phyloP scores from a whole-genome alignment of 2,329 filamentous ascomycete genomes.

The Neopestalotiopsis sp. region DNA sequence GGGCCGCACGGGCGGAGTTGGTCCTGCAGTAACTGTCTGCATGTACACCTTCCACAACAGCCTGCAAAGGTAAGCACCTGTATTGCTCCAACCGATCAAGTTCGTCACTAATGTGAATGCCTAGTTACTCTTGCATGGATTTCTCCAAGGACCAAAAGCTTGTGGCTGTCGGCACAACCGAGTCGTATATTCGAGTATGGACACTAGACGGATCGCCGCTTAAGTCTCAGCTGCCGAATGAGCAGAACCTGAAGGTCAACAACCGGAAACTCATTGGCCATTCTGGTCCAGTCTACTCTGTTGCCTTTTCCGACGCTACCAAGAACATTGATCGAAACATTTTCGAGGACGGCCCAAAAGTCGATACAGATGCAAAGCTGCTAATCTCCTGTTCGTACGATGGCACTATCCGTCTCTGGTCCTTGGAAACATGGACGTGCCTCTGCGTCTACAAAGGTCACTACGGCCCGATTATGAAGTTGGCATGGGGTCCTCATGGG shows the following conservation, averaged over 20 bases:
- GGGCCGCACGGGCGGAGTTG: conserved; percentile 79
- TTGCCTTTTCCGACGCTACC: conserved; percentile 82
- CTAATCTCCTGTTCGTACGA: conserved; percentile 89
- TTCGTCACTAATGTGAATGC: not conserved
- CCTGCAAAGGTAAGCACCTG: conserved; percentile 74
- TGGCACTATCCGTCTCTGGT: conserved; percentile 90
- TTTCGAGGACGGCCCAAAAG: conserved; percentile 52
- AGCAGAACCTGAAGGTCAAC: conserved; percentile 64
- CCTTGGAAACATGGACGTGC: conserved; percentile 87
- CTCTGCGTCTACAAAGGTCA: conserved; percentile 94
- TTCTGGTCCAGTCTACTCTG: conserved; percentile 84
- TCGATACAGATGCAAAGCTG: conserved; percentile 68
- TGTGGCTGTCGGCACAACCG: conserved; percentile 86
- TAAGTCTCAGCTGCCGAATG: conserved; percentile 64
- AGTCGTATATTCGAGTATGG: conserved; percentile 97
- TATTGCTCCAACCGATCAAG: not conserved
- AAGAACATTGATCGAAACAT: conserved; percentile 55
- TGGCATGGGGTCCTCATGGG: conserved; percentile 89
- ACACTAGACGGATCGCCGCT: conserved; percentile 85
- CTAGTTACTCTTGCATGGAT: conserved; percentile 86
- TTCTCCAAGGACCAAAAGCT: conserved; percentile 91
- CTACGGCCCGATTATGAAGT: conserved; percentile 85
- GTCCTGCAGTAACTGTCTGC: conserved; percentile 83
- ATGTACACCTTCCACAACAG: conserved; percentile 99
- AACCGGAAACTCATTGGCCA: conserved; percentile 84